Evolutionary conservation across 352 stramenopile species (phyloP), one percentile per base, ranked within the genome.

Genomic region (Thraustotheca clavata): DNA sequence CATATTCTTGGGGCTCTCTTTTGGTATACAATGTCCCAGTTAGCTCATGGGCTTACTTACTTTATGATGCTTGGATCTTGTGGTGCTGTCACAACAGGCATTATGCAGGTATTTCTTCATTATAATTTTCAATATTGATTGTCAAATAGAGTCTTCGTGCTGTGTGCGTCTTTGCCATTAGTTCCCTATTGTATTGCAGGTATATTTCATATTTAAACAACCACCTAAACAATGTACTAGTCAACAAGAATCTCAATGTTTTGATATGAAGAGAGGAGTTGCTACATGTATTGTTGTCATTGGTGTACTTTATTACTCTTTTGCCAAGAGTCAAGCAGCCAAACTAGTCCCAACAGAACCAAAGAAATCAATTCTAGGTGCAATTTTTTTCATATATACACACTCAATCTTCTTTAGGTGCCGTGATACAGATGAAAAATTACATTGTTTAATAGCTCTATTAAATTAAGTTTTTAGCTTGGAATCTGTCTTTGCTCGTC

Each of bases 231-330:
- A 26, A 49, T 27, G n/a, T n/a, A n/a, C n/a, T 62, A 65, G 73
- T 65, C 74, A 83, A 50, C 85, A 94, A 72, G 82, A 94, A 63
- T 91, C 82, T 31, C 83, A 94, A 55, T 94, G 85, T 68, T 94
- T 91, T 57, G 80, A 91, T 62, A 87, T 80, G 20, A 89, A 88
- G 55, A 79, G 85, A 22, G 85, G 85, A 24, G 73, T 94, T 32
- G 79, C 85, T 8, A 91, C 85, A n/a, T 63, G 91, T 1, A 78
- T 91, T 24, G 85, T 94, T 11, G 71, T 72, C n/a, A 81, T 76
- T 24, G 84, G 84, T 20, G 84, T 93, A 60, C 83, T 93, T 72
- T 88, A 87, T 40, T 93, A 93, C 71, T 93, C 84, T 57, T 93
- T 77, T 79, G 82, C 84, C 7, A 93, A 93, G 67, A 87, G 76